These are phyloP conservation scores for Andrographis paniculata DNA, from an alignment of 305 asterid species.

Conservation along the genomic window DNA sequence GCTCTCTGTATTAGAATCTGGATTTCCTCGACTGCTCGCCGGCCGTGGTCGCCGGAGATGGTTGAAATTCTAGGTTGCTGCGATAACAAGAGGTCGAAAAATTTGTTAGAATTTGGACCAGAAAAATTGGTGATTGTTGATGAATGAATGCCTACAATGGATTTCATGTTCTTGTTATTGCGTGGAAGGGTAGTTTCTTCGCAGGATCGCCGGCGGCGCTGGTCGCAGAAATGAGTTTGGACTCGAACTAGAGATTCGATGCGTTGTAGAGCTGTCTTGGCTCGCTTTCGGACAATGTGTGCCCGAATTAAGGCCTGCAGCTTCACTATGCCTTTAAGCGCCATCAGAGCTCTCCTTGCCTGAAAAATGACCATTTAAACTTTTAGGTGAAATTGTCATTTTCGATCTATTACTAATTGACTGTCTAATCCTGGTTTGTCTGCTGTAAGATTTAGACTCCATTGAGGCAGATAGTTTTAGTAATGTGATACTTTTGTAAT, in stretches of 20 bases:
- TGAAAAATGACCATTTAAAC: constrained; percentile 10
- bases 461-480: too few relatives aligned
- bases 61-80: constrained; percentile 32
- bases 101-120: constrained; percentile 2
- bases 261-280: constrained; percentile 63
- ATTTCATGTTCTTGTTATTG: too few relatives aligned
- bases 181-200: constrained; percentile 35
- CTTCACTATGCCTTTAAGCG: constrained; percentile 68
- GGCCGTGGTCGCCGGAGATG: constrained; percentile 18
- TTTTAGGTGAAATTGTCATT: too few relatives aligned
- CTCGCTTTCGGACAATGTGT: constrained; percentile 55
- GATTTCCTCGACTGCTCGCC: constrained; percentile 29
- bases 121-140: too few relatives aligned
- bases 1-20: constrained; percentile 30
- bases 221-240: constrained; percentile 64
- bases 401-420: neutral
- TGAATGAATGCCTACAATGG: constrained; percentile 15
- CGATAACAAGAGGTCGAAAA: constrained; percentile 11
- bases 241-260: constrained; percentile 70
- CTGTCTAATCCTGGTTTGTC: neutral
- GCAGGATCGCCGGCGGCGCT: constrained; percentile 55
- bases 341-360: constrained; percentile 80
- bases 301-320: constrained; percentile 84
- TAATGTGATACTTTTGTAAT: too few relatives aligned
- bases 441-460: too few relatives aligned